A percentile compares a stretch with the other conserved stretches of the same genome.
These are phyloP conservation scores for Calophaca sinica DNA, from an alignment of 306 rosid genomes.

Conservation along the genomic window DNA sequence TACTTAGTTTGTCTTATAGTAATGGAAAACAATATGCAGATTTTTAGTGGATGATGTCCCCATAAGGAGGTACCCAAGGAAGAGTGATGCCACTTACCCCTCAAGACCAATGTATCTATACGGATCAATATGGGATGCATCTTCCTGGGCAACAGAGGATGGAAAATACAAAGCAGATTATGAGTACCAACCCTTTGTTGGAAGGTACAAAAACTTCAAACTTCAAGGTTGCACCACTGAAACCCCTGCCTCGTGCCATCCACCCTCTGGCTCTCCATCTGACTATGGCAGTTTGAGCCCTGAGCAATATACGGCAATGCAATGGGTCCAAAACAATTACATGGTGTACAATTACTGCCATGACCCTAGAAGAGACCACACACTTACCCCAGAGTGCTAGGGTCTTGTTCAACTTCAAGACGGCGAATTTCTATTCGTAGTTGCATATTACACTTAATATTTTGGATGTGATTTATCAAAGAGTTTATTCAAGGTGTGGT, in stretches of 20 bases:
- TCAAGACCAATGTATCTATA: slow-evolving; percentile 81
- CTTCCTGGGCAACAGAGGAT: slow-evolving; percentile 93
- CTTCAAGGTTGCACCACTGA: slow-evolving; percentile 57
- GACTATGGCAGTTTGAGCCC: slow-evolving; percentile 56
- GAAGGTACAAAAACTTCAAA: slow-evolving; percentile 73
- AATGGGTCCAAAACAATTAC: slow-evolving; percentile 76
- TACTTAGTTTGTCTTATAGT: slow-evolving; percentile 44
- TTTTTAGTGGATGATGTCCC: slow-evolving; percentile 91
- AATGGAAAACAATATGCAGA: slow-evolving; percentile 49
- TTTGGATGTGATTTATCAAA: neutral
- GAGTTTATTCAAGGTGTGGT: slow-evolving; percentile 30
- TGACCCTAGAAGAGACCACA: slow-evolving; percentile 83
- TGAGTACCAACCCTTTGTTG: slow-evolving; percentile 79
- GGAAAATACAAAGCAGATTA: slow-evolving; percentile 95
- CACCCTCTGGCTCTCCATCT: slow-evolving; percentile 61
- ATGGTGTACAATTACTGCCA: slow-evolving; percentile 83
- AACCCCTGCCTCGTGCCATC: slow-evolving; percentile 56
- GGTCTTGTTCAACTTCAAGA: too few species aligned
- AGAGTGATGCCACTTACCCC: slow-evolving; percentile 81
- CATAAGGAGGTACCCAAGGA: slow-evolving; percentile 75
- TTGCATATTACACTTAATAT: neutral
- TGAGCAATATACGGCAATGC: slow-evolving; percentile 68
- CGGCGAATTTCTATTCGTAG: neutral
- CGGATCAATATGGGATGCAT: slow-evolving; percentile 99
- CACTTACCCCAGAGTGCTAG: slow-evolving; percentile 78